phyloP scores from a whole-genome alignment of 2,329 filamentous ascomycete species.

The Colletotrichum falcatum region DNA sequence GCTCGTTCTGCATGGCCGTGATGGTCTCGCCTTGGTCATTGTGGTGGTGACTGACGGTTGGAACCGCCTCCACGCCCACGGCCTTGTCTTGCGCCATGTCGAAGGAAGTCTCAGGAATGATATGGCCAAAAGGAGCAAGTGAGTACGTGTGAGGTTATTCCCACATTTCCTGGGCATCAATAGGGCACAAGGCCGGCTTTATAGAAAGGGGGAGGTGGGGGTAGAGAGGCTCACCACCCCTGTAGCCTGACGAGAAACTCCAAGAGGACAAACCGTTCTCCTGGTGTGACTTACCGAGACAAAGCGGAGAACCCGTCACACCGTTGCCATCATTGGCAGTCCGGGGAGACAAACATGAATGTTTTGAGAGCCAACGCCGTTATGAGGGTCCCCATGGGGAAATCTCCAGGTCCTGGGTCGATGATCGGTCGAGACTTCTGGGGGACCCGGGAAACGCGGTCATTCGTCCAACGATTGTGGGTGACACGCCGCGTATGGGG shows the following conservation, averaged over 20 bases:
- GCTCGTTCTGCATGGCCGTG: slow-evolving; percentile 42
- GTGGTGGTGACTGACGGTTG: slow-evolving; percentile 28
- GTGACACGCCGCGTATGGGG: slow-evolving; percentile 3
- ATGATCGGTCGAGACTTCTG: slow-evolving; percentile 39
- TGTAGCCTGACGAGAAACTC: background rate
- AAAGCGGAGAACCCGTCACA: slow-evolving; percentile 26
- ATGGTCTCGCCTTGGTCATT: slow-evolving; percentile 34
- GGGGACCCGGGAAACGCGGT: slow-evolving; percentile 27
- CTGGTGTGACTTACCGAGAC: slow-evolving; percentile 32
- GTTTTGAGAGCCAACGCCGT: slow-evolving; percentile 27
- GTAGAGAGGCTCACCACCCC: slow-evolving; percentile 1
- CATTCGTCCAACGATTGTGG: slow-evolving; percentile 34
- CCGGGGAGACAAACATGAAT: background rate
- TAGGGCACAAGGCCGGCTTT: slow-evolving; percentile 26
- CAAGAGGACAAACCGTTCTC: slow-evolving; percentile 20
- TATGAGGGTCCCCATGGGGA: slow-evolving; percentile 37
- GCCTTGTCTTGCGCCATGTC: slow-evolving; percentile 36
- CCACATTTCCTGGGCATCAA: slow-evolving; percentile 1
- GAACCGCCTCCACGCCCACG: slow-evolving; percentile 28
- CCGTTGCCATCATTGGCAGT: slow-evolving; percentile 13
- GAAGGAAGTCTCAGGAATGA: background rate
- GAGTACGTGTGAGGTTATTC: slow-evolving; percentile 30
- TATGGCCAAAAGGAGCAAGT: background rate
- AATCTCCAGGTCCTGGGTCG: slow-evolving; percentile 18
- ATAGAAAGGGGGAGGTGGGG: slow-evolving; percentile 26